These are phyloP conservation scores for Silene uniflora DNA, from an alignment of 148 eudicot species.

Conservation along the genomic window DNA sequence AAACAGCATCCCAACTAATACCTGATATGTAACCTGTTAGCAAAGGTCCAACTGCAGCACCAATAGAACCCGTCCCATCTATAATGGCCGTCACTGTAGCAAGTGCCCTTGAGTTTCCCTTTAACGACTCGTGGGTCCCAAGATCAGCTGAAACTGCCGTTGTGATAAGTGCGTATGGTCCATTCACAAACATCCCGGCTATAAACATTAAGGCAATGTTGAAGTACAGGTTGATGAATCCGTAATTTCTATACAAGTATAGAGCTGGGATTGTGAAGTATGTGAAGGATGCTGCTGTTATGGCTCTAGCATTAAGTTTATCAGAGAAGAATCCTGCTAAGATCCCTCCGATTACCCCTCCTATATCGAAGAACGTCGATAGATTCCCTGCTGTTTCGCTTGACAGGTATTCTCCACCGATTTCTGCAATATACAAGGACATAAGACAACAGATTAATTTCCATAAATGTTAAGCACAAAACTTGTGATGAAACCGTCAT, in stretches of 20 bases:
- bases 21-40: too few relatives aligned
- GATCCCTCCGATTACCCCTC: too few relatives aligned
- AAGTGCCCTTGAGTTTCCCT: slow-evolving; percentile 66
- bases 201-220: slow-evolving; percentile 60
- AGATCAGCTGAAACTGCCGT: slow-evolving; percentile 25
- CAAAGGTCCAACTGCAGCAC: too few relatives aligned
- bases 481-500: too few relatives aligned
- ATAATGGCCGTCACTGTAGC: slow-evolving; percentile 92
- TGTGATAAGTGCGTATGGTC: slow-evolving; percentile 90
- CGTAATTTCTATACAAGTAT: slow-evolving; percentile 65
- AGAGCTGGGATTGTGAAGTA: slow-evolving; percentile 79
- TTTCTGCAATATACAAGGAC: slow-evolving; percentile 42
- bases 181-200: slow-evolving; percentile 78
- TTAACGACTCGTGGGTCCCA: slow-evolving; percentile 73
- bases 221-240: slow-evolving; percentile 47
- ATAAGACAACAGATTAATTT: background rate
- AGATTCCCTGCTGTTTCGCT: slow-evolving; percentile 69
- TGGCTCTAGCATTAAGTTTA: slow-evolving; percentile 21
- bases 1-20: slow-evolving; percentile 62
- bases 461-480: too few relatives aligned
- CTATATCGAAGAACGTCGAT: slow-evolving; percentile 52
- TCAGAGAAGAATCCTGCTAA: too few relatives aligned
- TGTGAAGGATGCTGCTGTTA: slow-evolving; percentile 80
- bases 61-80: slow-evolving; percentile 79
- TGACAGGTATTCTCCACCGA: slow-evolving; percentile 69